Evolutionary conservation across 106 monocot species (phyloP).

Genomic region (Alisma plantagoaquatica): DNA sequence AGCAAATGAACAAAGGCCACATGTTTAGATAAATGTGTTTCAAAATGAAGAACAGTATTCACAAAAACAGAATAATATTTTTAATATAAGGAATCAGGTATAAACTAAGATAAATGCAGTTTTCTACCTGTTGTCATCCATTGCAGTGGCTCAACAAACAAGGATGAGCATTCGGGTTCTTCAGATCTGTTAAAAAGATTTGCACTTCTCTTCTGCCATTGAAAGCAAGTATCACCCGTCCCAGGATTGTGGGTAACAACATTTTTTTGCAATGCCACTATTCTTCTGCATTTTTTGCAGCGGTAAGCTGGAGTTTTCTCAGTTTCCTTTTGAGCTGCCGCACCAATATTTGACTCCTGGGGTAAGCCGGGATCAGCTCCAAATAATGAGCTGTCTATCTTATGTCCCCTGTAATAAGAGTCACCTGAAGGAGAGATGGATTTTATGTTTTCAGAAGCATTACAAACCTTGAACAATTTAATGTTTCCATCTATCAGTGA

Average conservation of each 20-base stretch:
- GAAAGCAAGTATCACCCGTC: constrained; percentile 72
- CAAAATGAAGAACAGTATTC: background rate
- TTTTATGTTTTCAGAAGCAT: too few relatives aligned
- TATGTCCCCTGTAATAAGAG: constrained; percentile 66
- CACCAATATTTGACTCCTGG: constrained; percentile 13
- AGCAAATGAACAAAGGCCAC: background rate
- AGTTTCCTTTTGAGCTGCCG: constrained; percentile 12
- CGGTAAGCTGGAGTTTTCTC: constrained; percentile 37
- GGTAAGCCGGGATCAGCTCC: constrained; percentile 71
- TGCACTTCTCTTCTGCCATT: constrained; percentile 58
- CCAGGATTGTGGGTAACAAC: constrained; percentile 77
- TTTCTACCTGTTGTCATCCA: constrained; percentile 98
- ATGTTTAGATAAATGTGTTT: background rate
- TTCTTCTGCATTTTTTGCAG: constrained; percentile 88
- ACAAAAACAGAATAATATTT: background rate
- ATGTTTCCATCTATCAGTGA: too few relatives aligned
- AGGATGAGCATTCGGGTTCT: constrained; percentile 59
- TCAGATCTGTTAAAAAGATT: constrained; percentile 25
- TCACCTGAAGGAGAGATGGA: constrained; percentile 62
- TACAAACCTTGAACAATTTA: too few relatives aligned
- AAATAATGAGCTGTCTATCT: constrained; percentile 76
- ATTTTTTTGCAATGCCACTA: constrained; percentile 77
- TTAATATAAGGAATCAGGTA: too few relatives aligned
- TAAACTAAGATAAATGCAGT: too few relatives aligned
- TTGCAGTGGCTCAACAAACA: constrained; percentile 76